A percentile compares a stretch with the other conserved stretches of the same genome.
These are phyloP conservation scores for Fulvia fulva DNA, from an alignment of 2,329 filamentous ascomycete genomes.

Conservation along the genomic window DNA sequence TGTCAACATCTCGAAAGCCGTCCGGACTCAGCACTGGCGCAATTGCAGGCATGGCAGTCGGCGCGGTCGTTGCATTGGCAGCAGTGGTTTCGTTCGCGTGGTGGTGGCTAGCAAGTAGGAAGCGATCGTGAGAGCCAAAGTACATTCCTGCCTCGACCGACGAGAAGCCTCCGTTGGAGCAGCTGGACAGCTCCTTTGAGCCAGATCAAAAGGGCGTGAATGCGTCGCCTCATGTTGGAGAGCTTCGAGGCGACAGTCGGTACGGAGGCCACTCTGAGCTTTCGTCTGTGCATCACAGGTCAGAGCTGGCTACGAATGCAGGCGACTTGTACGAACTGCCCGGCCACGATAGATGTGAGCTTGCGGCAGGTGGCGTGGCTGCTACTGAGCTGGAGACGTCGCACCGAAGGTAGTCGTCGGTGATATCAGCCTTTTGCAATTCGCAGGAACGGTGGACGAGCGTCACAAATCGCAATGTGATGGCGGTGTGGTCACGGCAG, in stretches of 20 bases:
- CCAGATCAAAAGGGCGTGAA: background rate
- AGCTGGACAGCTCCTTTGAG: background rate
- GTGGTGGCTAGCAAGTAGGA: background rate
- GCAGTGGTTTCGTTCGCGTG: background rate
- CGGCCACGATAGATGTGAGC: background rate
- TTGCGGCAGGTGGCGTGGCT: background rate
- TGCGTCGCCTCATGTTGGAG: background rate
- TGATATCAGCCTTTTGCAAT: no score
- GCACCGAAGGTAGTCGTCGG: background rate
- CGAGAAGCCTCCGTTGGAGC: background rate
- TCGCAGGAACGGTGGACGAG: no score
- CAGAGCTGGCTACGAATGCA: background rate
- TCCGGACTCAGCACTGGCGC: background rate
- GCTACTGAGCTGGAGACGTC: background rate
- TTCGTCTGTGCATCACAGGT: background rate
- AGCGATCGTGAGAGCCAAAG: background rate
- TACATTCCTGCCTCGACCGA: background rate
- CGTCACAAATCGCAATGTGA: no score
- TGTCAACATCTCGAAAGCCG: background rate
- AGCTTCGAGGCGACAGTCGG: background rate
- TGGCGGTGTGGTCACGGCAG: no score
- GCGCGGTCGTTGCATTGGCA: background rate
- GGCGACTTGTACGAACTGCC: background rate
- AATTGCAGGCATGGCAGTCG: conserved; percentile 2
- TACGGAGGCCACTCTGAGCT: background rate